Evolutionary conservation across 768 basidiomycete genomes (phyloP).

Genomic region (Roridomyces roridus): DNA sequence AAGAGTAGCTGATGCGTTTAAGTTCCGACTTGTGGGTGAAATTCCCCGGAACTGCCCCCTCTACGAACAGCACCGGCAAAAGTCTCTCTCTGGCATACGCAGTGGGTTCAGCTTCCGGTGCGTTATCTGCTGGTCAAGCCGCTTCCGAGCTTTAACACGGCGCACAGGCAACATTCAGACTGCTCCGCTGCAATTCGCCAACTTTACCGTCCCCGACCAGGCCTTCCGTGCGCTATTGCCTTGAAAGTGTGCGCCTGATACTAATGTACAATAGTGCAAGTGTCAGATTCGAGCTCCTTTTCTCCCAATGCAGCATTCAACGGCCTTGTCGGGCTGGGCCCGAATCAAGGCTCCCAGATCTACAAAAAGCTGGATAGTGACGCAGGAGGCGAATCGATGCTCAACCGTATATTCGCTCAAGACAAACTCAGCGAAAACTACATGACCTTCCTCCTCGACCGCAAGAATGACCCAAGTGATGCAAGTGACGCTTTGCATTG

Average conservation of each 20-base stretch:
- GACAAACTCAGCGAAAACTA: constrained; percentile 63
- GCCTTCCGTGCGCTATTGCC: constrained; percentile 50
- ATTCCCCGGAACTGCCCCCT: constrained; percentile 43
- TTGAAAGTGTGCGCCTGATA: background rate
- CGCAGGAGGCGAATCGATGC: constrained; percentile 56
- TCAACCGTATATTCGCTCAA: constrained; percentile 70
- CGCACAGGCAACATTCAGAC: constrained; percentile 53
- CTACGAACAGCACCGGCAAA: constrained; percentile 43
- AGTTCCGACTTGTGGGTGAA: constrained; percentile 72
- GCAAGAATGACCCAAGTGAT: constrained; percentile 43
- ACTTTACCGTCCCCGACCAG: constrained; percentile 51
- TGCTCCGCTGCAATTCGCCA: constrained; percentile 49
- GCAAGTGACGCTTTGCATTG: constrained; percentile 18
- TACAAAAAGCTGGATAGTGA: constrained; percentile 37
- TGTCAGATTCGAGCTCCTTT: constrained; percentile 32
- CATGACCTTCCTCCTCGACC: constrained; percentile 68
- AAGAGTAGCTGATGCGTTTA: background rate
- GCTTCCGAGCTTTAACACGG: no score
- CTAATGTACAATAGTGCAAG: constrained; percentile 42
- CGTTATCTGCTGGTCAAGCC: constrained; percentile 9
- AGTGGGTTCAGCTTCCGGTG: constrained; percentile 58
- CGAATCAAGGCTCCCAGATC: constrained; percentile 60
- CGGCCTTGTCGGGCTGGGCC: constrained; percentile 64
- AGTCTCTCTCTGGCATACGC: constrained; percentile 53
- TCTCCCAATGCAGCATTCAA: constrained; percentile 11